These are phyloP conservation scores for Pyricularia pennisetigena DNA, from an alignment of 2,329 filamentous ascomycete species.

Conservation along the genomic window DNA sequence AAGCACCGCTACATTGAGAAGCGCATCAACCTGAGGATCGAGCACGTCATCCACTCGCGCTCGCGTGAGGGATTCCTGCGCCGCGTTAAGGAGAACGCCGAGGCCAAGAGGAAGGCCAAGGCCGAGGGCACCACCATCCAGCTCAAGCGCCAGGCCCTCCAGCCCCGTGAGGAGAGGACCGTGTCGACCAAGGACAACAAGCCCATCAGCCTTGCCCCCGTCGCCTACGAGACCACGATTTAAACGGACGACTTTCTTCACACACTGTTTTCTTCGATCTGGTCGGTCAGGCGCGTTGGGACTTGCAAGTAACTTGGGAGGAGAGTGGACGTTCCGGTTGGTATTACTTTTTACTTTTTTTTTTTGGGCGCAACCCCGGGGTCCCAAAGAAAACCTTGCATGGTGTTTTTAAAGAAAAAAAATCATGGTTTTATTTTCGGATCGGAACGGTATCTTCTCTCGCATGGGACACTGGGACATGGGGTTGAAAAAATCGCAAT, in stretches of 20 bases:
- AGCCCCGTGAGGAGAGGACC: constrained; percentile 71
- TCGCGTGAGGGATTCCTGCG: constrained; percentile 94
- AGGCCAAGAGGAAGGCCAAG: constrained; percentile 89
- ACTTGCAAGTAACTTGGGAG: constrained; percentile 1
- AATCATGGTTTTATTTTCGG: constrained; percentile 22
- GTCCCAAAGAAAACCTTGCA: not conserved
- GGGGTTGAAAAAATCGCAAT: constrained; percentile 18
- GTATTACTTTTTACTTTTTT: constrained; percentile 1
- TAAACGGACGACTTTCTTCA: constrained; percentile 39
- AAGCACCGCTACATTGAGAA: constrained; percentile 99
- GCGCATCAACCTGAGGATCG: constrained; percentile 97
- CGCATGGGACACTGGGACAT: constrained; percentile 16
- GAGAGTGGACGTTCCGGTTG: not conserved
- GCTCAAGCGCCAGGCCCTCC: constrained; percentile 81
- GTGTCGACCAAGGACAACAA: constrained; percentile 18
- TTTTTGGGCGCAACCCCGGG: not conserved
- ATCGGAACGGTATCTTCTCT: constrained; percentile 19
- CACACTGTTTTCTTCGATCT: constrained; percentile 22
- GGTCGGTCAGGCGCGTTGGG: constrained; percentile 8
- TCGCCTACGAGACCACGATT: constrained; percentile 98
- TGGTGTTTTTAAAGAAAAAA: not conserved
- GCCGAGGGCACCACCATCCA: constrained; percentile 75
- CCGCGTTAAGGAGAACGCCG: constrained; percentile 94
- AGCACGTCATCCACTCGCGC: constrained; percentile 91
- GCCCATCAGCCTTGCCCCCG: constrained; percentile 13